Base-by-base conservation (phyloP, 345 rosid genomes). In the Ceriops decandra region DNA sequence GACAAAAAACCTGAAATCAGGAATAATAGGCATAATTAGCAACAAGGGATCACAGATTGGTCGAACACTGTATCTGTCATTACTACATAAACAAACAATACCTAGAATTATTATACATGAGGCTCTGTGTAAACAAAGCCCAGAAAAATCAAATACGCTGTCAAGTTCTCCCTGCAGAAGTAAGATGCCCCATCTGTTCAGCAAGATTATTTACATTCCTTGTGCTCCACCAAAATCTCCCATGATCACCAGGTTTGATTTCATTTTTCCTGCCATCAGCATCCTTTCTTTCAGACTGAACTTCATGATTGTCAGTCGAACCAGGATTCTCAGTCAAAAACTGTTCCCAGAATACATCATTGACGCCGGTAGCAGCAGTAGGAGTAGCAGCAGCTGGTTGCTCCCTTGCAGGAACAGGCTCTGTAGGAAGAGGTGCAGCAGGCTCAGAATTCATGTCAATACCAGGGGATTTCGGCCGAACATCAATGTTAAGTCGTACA, bases 271-370 rank as follows among this genome's bases (percentile, higher is more conserved):
- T 84, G 46, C 69, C 76, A 53, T 78, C 85, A 2, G 83, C 57
- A 67, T 91, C 96, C 79, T 83, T 85, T 64, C 90, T 85, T 74
- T 87, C 90, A 26, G 93, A 87, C 72, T 90, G 86, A 76, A 82
- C 91, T 33, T 86, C 97, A 51, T 86, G 90, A 20, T 78, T 65
- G 0, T 92, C 93, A 0, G 83, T 77, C 27, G 95, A 82, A 66
- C 93, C 96, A 0, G 99, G 99, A 71, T 95, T 92, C 81, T 95
- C 98, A 7, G 96, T 95, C 84, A 95, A 85, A 82, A 90, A 92
- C 72, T 91, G 98, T 63, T 90, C 92, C 98, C 98, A 95, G 76
- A 95, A 95, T 31, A 85, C 82, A 78, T 95, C 99, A 63, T 95
- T 95, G 61, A 74, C 90, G 17, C 99, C 97, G 59, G 90, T 69